Conservation (phyloP, 2,329 filamentous ascomycete genomes). For the Microdochium paspali region DNA sequence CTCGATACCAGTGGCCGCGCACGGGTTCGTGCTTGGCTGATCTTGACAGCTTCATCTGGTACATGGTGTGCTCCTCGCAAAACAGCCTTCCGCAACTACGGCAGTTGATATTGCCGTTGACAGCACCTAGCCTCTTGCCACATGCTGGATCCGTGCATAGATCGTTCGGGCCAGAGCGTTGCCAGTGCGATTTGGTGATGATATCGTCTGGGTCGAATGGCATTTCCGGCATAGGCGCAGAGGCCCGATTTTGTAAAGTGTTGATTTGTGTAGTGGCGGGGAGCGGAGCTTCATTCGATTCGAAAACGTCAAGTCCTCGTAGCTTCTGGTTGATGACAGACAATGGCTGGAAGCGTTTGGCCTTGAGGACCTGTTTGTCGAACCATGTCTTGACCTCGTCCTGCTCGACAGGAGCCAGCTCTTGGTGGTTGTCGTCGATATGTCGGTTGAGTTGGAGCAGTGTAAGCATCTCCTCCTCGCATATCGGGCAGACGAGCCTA, state of each 20-base stretch:
- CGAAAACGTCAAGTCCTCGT: conserved; percentile 85
- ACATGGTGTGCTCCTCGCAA: conserved; percentile 98
- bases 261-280: conserved; percentile 24
- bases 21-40: conserved; percentile 85
- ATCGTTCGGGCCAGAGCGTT: conserved; percentile 64
- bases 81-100: conserved; percentile 87
- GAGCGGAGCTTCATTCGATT: conserved; percentile 66
- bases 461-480: conserved; percentile 95
- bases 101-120: conserved; percentile 84
- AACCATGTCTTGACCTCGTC: conserved; percentile 98
- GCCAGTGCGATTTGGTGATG: conserved; percentile 85
- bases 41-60: conserved; percentile 94
- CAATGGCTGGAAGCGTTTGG: conserved; percentile 85
- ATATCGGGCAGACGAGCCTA: conserved; percentile 89
- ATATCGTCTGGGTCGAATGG: conserved; percentile 76
- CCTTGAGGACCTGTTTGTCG: conserved; percentile 86
- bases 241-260: conserved; percentile 20
- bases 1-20: conserved; percentile 83
- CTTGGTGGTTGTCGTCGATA: conserved; percentile 83
- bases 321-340: conserved; percentile 90
- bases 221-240: conserved; percentile 24
- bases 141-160: conserved; percentile 82
- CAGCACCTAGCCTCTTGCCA: conserved; percentile 65
- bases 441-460: conserved; percentile 82
- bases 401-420: conserved; percentile 78